phyloP scores from a whole-genome alignment of 108 stramenopile genomes.

The Cyclostephanos tholiformis region DNA sequence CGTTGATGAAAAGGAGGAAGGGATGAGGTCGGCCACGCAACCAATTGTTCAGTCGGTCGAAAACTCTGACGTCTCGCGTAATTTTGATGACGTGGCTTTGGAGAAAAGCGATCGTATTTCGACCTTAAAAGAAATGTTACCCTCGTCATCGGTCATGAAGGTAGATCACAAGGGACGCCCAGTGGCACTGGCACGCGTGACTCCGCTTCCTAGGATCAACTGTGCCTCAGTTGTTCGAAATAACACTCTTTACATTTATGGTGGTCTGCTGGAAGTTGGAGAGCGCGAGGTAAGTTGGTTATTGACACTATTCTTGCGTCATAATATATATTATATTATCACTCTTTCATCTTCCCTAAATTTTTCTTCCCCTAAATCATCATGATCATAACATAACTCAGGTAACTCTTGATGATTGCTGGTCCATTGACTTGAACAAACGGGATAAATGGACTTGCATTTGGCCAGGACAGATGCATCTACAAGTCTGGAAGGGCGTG shows the following conservation, averaged over 20 bases:
- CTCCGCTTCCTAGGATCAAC: slow-evolving; percentile 87
- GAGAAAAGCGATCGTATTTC: slow-evolving; percentile 7
- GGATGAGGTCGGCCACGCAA: slow-evolving; percentile 2
- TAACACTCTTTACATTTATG: slow-evolving; percentile 69
- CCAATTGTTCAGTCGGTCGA: background rate
- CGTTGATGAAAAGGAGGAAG: slow-evolving; percentile 21
- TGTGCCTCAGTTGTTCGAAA: slow-evolving; percentile 52
- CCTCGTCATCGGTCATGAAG: slow-evolving; percentile 67
- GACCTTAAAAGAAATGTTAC: slow-evolving; percentile 26
- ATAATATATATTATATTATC: background rate
- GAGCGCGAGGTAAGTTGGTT: slow-evolving; percentile 61
- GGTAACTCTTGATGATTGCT: slow-evolving; percentile 89
- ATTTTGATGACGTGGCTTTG: slow-evolving; percentile 18
- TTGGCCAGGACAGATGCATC: slow-evolving; percentile 86
- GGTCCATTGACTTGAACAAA: slow-evolving; percentile 84
- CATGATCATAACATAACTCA: background rate
- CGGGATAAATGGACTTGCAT: slow-evolving; percentile 86
- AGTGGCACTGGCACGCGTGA: slow-evolving; percentile 63
- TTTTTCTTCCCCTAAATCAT: background rate
- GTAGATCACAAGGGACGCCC: slow-evolving; percentile 65
- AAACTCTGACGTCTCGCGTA: background rate
- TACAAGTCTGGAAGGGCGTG: slow-evolving; percentile 87
- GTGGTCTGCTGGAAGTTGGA: slow-evolving; percentile 90
- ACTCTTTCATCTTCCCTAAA: background rate
- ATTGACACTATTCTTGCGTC: background rate